Percentiles rank a stretch among this genome's conserved stretches.
Conservation (phyloP, 129 eudicot genomes). For the Tagetes patula region DNA sequence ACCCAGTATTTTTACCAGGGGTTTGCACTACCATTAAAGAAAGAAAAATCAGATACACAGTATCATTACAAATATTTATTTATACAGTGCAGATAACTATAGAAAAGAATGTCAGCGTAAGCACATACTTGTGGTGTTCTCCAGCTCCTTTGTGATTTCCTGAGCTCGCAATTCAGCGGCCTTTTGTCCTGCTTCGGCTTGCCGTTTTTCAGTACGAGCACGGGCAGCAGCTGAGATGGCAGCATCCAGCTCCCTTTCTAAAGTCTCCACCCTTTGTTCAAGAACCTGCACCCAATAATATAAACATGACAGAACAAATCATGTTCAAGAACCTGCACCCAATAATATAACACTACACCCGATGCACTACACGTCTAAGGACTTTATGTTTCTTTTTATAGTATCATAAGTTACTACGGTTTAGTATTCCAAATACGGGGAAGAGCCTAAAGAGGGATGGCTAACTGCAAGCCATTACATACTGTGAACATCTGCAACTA, state of each 20-base stretch:
- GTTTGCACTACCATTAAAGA: not conserved
- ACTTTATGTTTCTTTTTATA: not conserved
- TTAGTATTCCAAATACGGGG: not conserved
- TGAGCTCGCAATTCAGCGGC: slow-evolving; percentile 85
- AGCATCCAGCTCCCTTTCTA: slow-evolving; percentile 89
- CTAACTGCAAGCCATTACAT: not conserved
- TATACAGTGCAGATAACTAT: not conserved
- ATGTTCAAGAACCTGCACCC: not conserved
- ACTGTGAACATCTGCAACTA: not conserved
- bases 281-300: slow-evolving; percentile 56
- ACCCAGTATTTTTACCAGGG: not conserved
- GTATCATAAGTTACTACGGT: not conserved
- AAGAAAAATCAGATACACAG: no score
- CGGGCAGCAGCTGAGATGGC: slow-evolving; percentile 91
- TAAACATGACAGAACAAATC: not conserved
- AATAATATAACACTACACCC: not conserved
- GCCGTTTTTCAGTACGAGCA: slow-evolving; percentile 84
- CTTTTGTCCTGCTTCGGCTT: slow-evolving; percentile 92
- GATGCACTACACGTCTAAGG: not conserved
- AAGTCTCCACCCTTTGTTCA: slow-evolving; percentile 87
- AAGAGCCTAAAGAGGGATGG: not conserved
- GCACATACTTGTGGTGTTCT: slow-evolving; percentile 91
- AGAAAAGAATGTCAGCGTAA: not conserved
- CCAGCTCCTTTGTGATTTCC: slow-evolving; percentile 83
- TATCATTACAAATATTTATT: not conserved